Evolutionary conservation across 805 yeast genomes (phyloP), one percentile per base, ranked within the genome.

Genomic region (Pichia nanzhaoensis): DNA sequence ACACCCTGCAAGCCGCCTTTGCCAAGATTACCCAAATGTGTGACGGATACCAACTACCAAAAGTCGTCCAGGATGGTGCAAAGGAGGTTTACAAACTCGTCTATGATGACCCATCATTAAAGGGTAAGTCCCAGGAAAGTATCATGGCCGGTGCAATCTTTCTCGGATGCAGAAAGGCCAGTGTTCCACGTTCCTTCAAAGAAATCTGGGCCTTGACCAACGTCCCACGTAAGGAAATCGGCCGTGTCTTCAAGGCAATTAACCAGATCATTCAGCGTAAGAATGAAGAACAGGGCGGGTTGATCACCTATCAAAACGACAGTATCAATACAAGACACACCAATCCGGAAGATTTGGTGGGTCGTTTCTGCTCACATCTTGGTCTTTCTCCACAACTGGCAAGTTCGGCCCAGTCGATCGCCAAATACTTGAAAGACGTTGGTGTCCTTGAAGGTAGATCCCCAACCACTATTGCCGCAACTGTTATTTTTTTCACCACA

Each of bases 391-490:
- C 88, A 51, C 88, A 80, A 64, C 82, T 90, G 37, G 82, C 96
- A 18, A 86, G 88, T 51, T 91, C 95, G 9, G 95, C 98, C 2
- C 97, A 91, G 64, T 77, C 83, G 57, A 88, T 93, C 54, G 96
- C 97, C 2, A 80, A 88, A 60, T 75, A 83, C 53, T 88, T 95
- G 58, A 85, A 87, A 59, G 95, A 86, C 51, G 82, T 84, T 50
- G 96, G 97, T 45, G 95, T 91, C 33, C 73, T 93, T 58, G 97
- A 95, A 16, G 98, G 99, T 56, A 77, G 96, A 54, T 86, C 96
- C 3, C 99, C 99, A 24, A 90, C 90, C 44, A 91, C 99, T 32
- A 88, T 93, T 59, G 97, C 98, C 0, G 98, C 98, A 7, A 95
- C 97, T 1, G 95, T 93, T 5, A 91, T 93, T 40, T 93, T 91